Evolutionary conservation across 2,329 filamentous ascomycete genomes (phyloP).

Genomic region (Trichoderma sp.): DNA sequence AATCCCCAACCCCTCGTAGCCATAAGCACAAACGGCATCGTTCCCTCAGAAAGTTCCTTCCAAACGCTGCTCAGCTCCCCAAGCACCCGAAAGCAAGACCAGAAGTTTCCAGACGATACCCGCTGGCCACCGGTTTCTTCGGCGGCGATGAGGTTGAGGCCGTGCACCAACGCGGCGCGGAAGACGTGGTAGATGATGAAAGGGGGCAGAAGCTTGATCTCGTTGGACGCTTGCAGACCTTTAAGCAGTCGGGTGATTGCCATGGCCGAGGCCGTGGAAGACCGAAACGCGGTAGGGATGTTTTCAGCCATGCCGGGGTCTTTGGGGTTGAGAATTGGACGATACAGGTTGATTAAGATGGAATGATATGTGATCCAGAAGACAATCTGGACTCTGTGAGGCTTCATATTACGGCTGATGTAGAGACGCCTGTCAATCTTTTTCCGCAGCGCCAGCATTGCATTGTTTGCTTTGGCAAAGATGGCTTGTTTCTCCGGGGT

Average conservation of each 20-base stretch:
- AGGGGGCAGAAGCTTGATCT: neutral
- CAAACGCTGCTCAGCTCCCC: conserved; percentile 7
- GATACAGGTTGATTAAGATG: conserved; percentile 8
- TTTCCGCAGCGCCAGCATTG: neutral
- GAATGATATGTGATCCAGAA: conserved; percentile 18
- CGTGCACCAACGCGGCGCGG: neutral
- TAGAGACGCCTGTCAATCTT: conserved; percentile 15
- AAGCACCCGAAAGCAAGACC: conserved; percentile 4
- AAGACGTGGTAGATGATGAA: conserved; percentile 8
- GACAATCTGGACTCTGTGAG: conserved; percentile 3
- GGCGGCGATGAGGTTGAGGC: neutral
- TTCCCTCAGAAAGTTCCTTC: conserved; percentile 5
- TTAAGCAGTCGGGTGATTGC: conserved; percentile 3
- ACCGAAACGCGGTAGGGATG: neutral
- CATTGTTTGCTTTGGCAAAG: conserved; percentile 6
- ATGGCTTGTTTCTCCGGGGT: conserved; percentile 1
- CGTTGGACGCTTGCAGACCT: neutral
- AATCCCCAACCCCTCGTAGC: conserved; percentile 13
- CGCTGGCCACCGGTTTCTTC: conserved; percentile 4
- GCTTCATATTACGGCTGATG: conserved; percentile 1
- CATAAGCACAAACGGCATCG: conserved; percentile 4
- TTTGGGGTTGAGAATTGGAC: neutral
- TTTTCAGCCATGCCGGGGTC: neutral
- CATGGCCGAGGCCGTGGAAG: neutral
- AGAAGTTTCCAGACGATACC: conserved; percentile 6